Evolutionary conservation across 352 stramenopile genomes (phyloP).

Genomic region (Phytopythium helicoides): DNA sequence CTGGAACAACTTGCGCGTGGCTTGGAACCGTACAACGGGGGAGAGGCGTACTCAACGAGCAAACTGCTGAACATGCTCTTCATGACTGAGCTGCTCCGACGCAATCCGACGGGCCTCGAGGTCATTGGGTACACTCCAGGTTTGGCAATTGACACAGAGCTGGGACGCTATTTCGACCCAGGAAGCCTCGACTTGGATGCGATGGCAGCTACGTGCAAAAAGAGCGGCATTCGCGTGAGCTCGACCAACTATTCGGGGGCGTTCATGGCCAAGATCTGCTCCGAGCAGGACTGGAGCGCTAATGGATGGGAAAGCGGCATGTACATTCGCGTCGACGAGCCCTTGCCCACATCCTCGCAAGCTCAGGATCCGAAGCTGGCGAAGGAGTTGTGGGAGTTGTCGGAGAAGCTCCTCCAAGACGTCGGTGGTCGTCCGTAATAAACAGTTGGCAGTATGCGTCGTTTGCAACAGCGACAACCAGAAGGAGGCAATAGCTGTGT

Average conservation of each 20-base stretch:
- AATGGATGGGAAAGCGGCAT: constrained; percentile 11
- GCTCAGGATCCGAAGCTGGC: constrained; percentile 13
- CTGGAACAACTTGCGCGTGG: constrained; percentile 19
- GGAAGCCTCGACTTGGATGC: not conserved
- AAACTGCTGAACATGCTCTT: constrained; percentile 62
- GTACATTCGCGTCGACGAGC: constrained; percentile 24
- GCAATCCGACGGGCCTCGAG: constrained; percentile 10
- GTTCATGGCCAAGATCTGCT: constrained; percentile 26
- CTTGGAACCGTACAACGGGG: constrained; percentile 11
- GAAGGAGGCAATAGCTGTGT: too few relatives aligned
- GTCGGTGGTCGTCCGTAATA: constrained; percentile 20
- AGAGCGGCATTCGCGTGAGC: constrained; percentile 7
- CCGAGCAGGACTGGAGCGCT: constrained; percentile 1
- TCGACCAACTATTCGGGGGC: constrained; percentile 18
- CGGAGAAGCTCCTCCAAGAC: constrained; percentile 2
- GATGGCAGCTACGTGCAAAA: not conserved
- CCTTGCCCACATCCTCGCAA: constrained; percentile 12
- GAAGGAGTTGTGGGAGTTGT: constrained; percentile 28
- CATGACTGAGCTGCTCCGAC: constrained; percentile 40
- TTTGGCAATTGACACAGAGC: constrained; percentile 14
- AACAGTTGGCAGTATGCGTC: too few relatives aligned
- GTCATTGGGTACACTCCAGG: constrained; percentile 23
- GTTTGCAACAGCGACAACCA: too few relatives aligned
- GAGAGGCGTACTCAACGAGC: constrained; percentile 29
- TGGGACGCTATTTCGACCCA: constrained; percentile 12